Evolutionary conservation across 805 yeast genomes (phyloP).

Genomic region (Starmerella geochares): DNA sequence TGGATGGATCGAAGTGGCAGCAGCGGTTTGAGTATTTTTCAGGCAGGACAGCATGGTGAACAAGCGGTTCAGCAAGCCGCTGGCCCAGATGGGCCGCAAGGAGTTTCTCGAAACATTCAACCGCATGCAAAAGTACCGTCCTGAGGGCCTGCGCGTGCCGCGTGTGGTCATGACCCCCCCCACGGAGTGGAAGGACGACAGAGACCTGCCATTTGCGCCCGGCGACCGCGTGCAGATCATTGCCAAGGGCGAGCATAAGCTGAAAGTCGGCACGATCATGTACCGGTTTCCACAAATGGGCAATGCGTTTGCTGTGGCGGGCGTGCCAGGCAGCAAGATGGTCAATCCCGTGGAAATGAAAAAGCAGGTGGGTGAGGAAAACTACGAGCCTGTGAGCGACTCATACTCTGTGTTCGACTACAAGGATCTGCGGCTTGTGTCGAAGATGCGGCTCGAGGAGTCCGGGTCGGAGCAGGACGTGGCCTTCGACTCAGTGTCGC

Average conservation of each 20-base stretch:
- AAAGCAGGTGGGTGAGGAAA: constrained; percentile 43
- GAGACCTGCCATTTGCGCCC: constrained; percentile 25
- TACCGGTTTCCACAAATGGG: constrained; percentile 45
- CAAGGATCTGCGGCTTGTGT: constrained; percentile 61
- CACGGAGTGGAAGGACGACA: constrained; percentile 17
- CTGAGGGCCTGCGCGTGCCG: constrained; percentile 23
- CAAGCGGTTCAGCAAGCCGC: constrained; percentile 18
- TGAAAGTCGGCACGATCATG: constrained; percentile 57
- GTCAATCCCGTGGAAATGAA: constrained; percentile 65
- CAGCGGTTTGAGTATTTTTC: background rate
- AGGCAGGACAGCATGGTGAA: constrained; percentile 18
- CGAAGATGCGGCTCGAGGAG: constrained; percentile 54
- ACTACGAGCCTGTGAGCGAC: constrained; percentile 58
- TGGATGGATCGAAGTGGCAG: background rate
- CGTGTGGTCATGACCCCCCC: constrained; percentile 21
- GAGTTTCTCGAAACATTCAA: constrained; percentile 23
- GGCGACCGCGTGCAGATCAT: constrained; percentile 27
- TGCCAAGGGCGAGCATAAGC: constrained; percentile 50
- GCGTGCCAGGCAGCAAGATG: constrained; percentile 54
- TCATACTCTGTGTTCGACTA: constrained; percentile 56
- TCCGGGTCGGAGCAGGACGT: constrained; percentile 54
- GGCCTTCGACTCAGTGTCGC: constrained; percentile 65
- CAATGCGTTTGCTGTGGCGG: constrained; percentile 55
- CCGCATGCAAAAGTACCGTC: constrained; percentile 20
- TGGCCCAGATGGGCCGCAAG: constrained; percentile 24